phyloP scores from a whole-genome alignment of 441 rosid genomes.

The Raphanus hybrid region DNA sequence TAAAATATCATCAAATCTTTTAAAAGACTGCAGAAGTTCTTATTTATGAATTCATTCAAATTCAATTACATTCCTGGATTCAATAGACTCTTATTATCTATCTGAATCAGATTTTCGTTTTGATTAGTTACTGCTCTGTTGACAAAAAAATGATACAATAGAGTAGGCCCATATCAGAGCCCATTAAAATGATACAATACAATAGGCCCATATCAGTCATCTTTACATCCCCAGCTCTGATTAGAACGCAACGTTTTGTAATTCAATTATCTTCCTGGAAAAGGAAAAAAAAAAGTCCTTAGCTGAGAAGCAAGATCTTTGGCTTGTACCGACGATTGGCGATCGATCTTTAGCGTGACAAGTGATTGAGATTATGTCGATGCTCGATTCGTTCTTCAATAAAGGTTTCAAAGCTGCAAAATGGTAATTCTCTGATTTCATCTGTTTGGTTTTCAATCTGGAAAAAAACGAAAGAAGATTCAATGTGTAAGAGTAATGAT shows the following conservation, averaged over 20 bases:
- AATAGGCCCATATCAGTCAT: neutral
- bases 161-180: neutral
- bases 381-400: constrained; percentile 90
- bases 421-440: constrained; percentile 54
- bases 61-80: no score
- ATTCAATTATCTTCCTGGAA: neutral
- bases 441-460: neutral
- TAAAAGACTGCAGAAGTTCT: no score
- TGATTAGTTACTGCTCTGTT: no score
- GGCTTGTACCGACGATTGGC: neutral
- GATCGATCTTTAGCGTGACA: constrained; percentile 14
- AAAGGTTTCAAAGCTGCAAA: constrained; percentile 94
- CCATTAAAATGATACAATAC: neutral
- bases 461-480: no score
- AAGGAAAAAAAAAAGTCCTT: constrained; percentile 22
- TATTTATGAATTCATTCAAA: no score
- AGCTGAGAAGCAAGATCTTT: constrained; percentile 27
- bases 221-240: neutral
- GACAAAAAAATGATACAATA: neutral
- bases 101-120: no score
- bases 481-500: no score
- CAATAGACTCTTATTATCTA: no score
- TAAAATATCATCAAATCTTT: no score
- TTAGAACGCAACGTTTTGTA: constrained; percentile 10
- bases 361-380: constrained; percentile 57